phyloP scores from a whole-genome alignment of 2,329 filamentous ascomycete species.

The Pseudogymnoascus sp. region DNA sequence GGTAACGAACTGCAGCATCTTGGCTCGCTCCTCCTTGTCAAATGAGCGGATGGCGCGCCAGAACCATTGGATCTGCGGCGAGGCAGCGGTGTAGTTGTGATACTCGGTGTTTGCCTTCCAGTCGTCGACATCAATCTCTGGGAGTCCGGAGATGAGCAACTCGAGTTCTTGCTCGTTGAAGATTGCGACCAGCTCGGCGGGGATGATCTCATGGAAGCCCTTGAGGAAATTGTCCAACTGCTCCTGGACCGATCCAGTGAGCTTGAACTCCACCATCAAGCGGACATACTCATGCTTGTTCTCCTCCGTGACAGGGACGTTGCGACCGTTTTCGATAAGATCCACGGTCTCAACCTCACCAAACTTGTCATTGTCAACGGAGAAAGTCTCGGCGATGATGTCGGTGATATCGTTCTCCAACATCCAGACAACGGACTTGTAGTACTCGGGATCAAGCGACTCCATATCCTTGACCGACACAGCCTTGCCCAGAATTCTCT shows the following conservation, averaged over 20 bases:
- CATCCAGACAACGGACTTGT: constrained; percentile 98
- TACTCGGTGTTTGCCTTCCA: constrained; percentile 99
- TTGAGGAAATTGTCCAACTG: constrained; percentile 90
- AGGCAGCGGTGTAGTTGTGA: constrained; percentile 91
- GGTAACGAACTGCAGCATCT: constrained; percentile 94
- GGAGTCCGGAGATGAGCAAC: constrained; percentile 88
- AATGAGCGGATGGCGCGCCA: constrained; percentile 96
- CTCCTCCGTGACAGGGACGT: constrained; percentile 90
- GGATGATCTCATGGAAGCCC: constrained; percentile 96
- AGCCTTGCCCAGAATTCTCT: constrained; percentile 87
- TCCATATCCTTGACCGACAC: constrained; percentile 99
- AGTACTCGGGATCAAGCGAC: constrained; percentile 95
- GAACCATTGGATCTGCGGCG: constrained; percentile 98
- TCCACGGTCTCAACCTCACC: constrained; percentile 83
- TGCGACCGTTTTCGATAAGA: constrained; percentile 76
- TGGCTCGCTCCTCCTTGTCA: constrained; percentile 97
- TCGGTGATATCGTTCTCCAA: constrained; percentile 97
- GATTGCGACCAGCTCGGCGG: constrained; percentile 85
- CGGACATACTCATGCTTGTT: constrained; percentile 99
- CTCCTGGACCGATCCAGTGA: constrained; percentile 84
- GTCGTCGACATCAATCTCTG: constrained; percentile 95
- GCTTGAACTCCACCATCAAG: constrained; percentile 85
- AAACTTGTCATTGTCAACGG: constrained; percentile 88
- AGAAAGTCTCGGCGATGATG: constrained; percentile 93
- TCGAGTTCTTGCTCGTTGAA: constrained; percentile 99